Conservation (phyloP, 2,329 filamentous ascomycete species). For the Neocatenulostroma microsporum region DNA sequence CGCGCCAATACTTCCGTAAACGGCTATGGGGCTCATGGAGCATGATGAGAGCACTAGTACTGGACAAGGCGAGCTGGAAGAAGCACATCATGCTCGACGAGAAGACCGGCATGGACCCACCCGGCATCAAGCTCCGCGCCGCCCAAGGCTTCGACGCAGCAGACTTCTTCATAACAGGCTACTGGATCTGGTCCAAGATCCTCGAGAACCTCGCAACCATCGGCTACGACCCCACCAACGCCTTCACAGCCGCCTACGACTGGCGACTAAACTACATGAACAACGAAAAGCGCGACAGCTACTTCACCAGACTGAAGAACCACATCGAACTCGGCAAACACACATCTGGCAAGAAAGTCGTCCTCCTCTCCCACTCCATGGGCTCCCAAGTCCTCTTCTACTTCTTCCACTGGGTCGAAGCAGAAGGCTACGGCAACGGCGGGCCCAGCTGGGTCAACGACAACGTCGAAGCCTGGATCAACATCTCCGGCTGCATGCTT, state of each 20-base stretch:
- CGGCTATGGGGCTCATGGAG: conserved; percentile 96
- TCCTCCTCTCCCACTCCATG: conserved; percentile 92
- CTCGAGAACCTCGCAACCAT: conserved; percentile 93
- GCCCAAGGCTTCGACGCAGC: conserved; percentile 96
- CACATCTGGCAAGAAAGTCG: conserved; percentile 70
- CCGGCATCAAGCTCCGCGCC: conserved; percentile 79
- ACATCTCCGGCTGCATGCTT: conserved; percentile 96
- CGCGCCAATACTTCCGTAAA: conserved; percentile 86
- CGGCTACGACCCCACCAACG: conserved; percentile 82
- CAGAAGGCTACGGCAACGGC: conserved; percentile 66
- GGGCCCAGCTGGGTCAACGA: conserved; percentile 84
- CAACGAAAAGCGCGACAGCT: conserved; percentile 82
- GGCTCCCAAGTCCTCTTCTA: conserved; percentile 90
- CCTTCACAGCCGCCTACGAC: conserved; percentile 67
- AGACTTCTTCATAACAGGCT: conserved; percentile 82
- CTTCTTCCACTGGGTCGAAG: conserved; percentile 75
- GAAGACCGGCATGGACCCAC: conserved; percentile 80
- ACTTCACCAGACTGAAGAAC: conserved; percentile 82
- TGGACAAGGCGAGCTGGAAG: conserved; percentile 94
- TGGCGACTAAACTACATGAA: conserved; percentile 90
- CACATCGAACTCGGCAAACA: conserved; percentile 78
- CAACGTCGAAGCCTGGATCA: conserved; percentile 92
- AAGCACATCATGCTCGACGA: conserved; percentile 95
- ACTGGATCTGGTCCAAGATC: conserved; percentile 99
- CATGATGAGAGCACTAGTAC: conserved; percentile 91